Evolutionary conservation across 2,329 filamentous ascomycete species (phyloP).

Genomic region (Aspergillus fijiensis): DNA sequence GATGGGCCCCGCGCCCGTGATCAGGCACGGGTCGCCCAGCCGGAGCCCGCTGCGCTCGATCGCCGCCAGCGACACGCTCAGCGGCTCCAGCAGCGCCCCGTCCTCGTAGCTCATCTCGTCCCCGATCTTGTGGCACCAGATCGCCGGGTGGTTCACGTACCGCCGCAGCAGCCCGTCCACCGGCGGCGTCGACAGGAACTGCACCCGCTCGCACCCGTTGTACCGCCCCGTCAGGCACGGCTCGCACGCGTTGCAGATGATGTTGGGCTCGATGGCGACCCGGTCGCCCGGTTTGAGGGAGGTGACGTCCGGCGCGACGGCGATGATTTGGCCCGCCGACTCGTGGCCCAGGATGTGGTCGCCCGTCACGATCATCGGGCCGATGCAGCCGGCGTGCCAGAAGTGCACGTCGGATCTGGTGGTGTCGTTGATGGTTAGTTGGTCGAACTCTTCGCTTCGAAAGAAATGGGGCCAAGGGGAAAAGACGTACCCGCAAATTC

Average conservation of each 20-base stretch:
- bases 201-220: constrained; percentile 85
- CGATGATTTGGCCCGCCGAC: constrained; percentile 74
- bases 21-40: constrained; percentile 81
- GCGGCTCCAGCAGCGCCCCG: constrained; percentile 84
- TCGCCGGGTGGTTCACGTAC: constrained; percentile 91
- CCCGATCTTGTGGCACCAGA: constrained; percentile 96
- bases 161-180: constrained; percentile 81
- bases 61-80: constrained; percentile 84
- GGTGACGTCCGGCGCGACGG: constrained; percentile 71
- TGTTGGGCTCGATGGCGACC: constrained; percentile 89
- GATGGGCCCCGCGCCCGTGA: constrained; percentile 93
- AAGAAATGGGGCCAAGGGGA: neutral
- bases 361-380: constrained; percentile 86
- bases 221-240: constrained; percentile 89
- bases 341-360: constrained; percentile 95
- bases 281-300: constrained; percentile 80
- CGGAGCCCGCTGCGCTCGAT: constrained; percentile 78
- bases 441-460: too few relatives aligned
- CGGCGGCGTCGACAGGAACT: constrained; percentile 88
- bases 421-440: neutral
- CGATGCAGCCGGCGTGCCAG: constrained; percentile 93
- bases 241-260: constrained; percentile 88
- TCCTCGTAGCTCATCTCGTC: constrained; percentile 82
- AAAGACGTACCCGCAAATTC: constrained; percentile 78
- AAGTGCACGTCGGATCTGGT: constrained; percentile 89